phyloP scores from a whole-genome alignment of 306 rosid species.

The Gleditsia sinensis region DNA sequence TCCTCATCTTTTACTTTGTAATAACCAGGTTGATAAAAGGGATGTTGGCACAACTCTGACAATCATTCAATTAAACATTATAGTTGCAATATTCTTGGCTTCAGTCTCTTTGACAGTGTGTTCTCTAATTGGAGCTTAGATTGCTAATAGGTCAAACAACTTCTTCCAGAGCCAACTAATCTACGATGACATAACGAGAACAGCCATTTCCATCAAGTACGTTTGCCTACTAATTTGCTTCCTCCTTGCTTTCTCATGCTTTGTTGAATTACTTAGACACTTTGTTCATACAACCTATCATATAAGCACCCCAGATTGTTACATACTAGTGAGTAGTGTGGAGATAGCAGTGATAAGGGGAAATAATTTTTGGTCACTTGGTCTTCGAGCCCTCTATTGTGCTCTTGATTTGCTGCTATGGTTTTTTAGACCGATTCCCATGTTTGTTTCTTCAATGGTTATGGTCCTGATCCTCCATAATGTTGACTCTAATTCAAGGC shows the following conservation, averaged over 20 bases:
- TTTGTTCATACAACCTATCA: constrained; percentile 79
- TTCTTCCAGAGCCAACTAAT: constrained; percentile 51
- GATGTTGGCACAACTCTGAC: constrained; percentile 46
- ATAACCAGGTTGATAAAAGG: constrained; percentile 46
- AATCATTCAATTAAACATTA: constrained; percentile 57
- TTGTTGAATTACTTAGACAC: constrained; percentile 72
- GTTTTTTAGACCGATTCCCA: constrained; percentile 88
- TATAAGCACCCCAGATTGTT: constrained; percentile 55
- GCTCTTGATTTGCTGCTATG: constrained; percentile 72
- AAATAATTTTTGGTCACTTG: constrained; percentile 76
- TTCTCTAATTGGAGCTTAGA: constrained; percentile 81
- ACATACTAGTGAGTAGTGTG: constrained; percentile 43
- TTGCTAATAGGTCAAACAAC: constrained; percentile 45
- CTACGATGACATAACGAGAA: constrained; percentile 64
- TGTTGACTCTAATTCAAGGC: constrained; percentile 63
- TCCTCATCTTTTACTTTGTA: background rate
- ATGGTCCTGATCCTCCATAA: constrained; percentile 51
- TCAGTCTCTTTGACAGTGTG: constrained; percentile 64
- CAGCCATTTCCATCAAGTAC: constrained; percentile 63
- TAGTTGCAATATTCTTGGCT: constrained; percentile 67
- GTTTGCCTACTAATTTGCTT: constrained; percentile 60
- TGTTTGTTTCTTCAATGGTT: constrained; percentile 58
- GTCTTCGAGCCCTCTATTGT: constrained; percentile 73
- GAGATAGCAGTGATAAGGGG: constrained; percentile 74
- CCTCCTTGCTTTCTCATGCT: constrained; percentile 70